Evolutionary conservation across 169 alveolate genomes (phyloP).

Genomic region (Eimeria sp.): DNA sequence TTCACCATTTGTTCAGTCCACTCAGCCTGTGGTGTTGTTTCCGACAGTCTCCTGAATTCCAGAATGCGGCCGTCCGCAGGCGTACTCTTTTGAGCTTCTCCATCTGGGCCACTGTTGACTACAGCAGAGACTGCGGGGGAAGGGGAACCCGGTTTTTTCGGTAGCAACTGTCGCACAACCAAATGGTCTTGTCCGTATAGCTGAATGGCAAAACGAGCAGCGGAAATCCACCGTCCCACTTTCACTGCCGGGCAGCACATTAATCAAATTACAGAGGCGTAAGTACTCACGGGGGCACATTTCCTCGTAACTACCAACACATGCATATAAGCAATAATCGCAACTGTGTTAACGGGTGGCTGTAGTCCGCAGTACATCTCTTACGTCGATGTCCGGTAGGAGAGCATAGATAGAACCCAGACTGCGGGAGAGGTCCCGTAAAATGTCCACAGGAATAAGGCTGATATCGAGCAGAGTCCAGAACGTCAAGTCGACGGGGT

Average conservation of each 20-base stretch:
- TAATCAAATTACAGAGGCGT: background rate
- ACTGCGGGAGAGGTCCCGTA: constrained; percentile 70
- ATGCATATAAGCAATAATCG: too few species aligned
- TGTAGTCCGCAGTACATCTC: background rate
- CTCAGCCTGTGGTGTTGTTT: background rate
- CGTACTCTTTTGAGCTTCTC: background rate
- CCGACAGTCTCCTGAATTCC: constrained; percentile 34
- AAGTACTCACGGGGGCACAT: background rate
- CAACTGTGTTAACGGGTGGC: background rate
- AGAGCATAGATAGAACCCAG: constrained; percentile 76
- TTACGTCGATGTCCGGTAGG: constrained; percentile 73
- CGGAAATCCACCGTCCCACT: background rate
- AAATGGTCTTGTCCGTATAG: constrained; percentile 57
- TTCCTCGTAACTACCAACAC: background rate
- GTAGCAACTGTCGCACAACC: constrained; percentile 33
- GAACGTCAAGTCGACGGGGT: constrained; percentile 45
- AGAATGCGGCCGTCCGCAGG: background rate
- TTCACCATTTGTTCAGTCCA: background rate
- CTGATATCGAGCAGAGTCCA: constrained; percentile 74
- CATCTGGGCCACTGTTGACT: background rate
- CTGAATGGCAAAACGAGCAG: background rate
- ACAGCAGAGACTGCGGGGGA: background rate
- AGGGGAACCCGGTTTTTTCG: background rate
- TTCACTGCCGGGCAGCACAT: background rate
- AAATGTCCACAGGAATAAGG: constrained; percentile 53